Evolutionary conservation across 495 filamentous ascomycete species (phyloP).

Genomic region (Talaromyces liani): DNA sequence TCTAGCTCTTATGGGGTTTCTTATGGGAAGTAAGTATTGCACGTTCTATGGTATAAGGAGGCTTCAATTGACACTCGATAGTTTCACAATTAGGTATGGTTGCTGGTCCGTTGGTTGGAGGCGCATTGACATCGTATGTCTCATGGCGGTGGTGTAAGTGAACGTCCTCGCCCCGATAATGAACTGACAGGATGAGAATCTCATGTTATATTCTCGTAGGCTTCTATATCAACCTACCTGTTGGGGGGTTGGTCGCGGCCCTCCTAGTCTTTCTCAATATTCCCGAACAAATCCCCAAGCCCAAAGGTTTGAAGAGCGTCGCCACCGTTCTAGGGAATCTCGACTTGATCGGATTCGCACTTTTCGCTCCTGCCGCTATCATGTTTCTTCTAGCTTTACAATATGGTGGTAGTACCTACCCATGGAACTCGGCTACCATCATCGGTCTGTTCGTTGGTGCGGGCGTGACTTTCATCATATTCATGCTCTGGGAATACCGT

Average conservation of each 20-base stretch:
- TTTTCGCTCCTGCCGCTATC: slow-evolving; percentile 37
- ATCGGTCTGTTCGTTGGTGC: slow-evolving; percentile 32
- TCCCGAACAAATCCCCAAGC: slow-evolving; percentile 13
- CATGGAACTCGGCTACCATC: slow-evolving; percentile 35
- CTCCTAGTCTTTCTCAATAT: slow-evolving; percentile 13
- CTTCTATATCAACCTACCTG: slow-evolving; percentile 49
- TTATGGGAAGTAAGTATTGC: slow-evolving; percentile 24
- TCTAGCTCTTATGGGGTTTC: slow-evolving; percentile 36
- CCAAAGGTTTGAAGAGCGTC: slow-evolving; percentile 1
- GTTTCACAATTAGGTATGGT: slow-evolving; percentile 47
- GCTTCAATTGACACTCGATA: not conserved
- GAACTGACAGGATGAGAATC: not conserved
- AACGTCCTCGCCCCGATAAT: slow-evolving; percentile 59
- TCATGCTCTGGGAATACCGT: slow-evolving; percentile 28
- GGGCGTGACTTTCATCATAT: slow-evolving; percentile 25
- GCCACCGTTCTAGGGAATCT: slow-evolving; percentile 33
- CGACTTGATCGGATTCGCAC: slow-evolving; percentile 40
- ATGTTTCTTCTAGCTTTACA: slow-evolving; percentile 45
- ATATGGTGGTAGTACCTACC: slow-evolving; percentile 42
- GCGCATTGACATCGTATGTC: slow-evolving; percentile 16
- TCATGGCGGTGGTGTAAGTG: slow-evolving; percentile 18
- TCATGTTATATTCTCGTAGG: slow-evolving; percentile 10
- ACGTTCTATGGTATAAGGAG: not conserved
- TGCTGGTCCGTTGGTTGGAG: slow-evolving; percentile 15
- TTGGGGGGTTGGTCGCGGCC: slow-evolving; percentile 27